Percentiles rank a stretch among this genome's conserved stretches.
Conservation (phyloP, 495 filamentous ascomycete genomes). For the Hypomontagnella monticulosa region DNA sequence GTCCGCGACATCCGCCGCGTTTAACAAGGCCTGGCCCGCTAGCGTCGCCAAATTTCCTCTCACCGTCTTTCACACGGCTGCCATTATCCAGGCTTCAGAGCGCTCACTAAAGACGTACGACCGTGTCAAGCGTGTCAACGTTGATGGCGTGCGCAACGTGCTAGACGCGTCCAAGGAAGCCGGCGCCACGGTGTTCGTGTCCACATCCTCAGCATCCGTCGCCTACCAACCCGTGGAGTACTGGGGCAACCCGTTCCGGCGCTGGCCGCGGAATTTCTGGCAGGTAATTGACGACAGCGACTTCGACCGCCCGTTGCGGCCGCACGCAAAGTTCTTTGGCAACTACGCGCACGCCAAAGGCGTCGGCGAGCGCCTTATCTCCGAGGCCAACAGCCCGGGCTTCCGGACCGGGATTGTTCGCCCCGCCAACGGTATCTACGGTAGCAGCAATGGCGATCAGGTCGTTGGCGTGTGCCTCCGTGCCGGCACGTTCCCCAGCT, state of each 20-base stretch:
- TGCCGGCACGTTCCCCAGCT: slow-evolving; percentile 48
- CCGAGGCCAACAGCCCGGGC: slow-evolving; percentile 53
- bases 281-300: slow-evolving; percentile 60
- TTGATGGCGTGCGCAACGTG: slow-evolving; percentile 67
- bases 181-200: slow-evolving; percentile 65
- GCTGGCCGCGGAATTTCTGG: slow-evolving; percentile 48
- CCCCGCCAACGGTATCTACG: slow-evolving; percentile 68
- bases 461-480: slow-evolving; percentile 44
- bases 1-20: slow-evolving; percentile 56
- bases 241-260: slow-evolving; percentile 62
- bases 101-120: slow-evolving; percentile 58
- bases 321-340: slow-evolving; percentile 61
- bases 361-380: slow-evolving; percentile 63
- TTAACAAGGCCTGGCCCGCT: slow-evolving; percentile 60
- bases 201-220: slow-evolving; percentile 67
- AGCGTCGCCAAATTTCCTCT: slow-evolving; percentile 57
- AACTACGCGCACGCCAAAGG: slow-evolving; percentile 66
- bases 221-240: slow-evolving; percentile 53
- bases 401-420: slow-evolving; percentile 68
- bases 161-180: slow-evolving; percentile 59
- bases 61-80: slow-evolving; percentile 69
- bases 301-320: slow-evolving; percentile 54
- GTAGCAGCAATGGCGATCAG: slow-evolving; percentile 55
- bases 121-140: slow-evolving; percentile 61
- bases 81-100: slow-evolving; percentile 60